Evolutionary conservation across 768 basidiomycete genomes (phyloP).

Genomic region (Chlorophyllum brunneum): DNA sequence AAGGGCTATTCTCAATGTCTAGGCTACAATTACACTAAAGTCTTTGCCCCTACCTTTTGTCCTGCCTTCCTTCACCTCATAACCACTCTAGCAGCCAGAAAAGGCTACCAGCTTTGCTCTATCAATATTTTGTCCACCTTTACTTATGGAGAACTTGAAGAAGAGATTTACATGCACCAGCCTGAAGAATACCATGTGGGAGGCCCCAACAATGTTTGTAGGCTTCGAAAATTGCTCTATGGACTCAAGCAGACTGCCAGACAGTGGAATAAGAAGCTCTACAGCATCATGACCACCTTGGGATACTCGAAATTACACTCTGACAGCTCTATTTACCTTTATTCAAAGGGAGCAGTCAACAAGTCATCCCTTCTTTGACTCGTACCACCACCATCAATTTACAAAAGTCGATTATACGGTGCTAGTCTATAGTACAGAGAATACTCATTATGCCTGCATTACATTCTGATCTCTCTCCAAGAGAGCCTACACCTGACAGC

Average conservation of each 20-base stretch:
- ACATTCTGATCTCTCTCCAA: too few relatives aligned
- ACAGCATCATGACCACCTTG: constrained; percentile 15
- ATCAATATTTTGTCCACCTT: not conserved
- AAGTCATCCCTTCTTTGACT: too few relatives aligned
- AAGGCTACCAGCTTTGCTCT: constrained; percentile 18
- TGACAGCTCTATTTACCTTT: constrained; percentile 16
- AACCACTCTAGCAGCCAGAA: constrained; percentile 19
- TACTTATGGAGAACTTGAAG: constrained; percentile 8
- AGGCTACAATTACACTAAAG: constrained; percentile 29
- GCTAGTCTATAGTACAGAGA: too few relatives aligned
- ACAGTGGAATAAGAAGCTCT: constrained; percentile 32
- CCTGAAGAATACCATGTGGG: constrained; percentile 23
- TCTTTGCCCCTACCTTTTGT: constrained; percentile 2
- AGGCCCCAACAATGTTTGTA: constrained; percentile 16
- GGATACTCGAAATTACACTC: constrained; percentile 21
- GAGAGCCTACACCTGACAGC: too few relatives aligned
- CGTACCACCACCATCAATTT: too few relatives aligned
- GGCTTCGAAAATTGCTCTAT: constrained; percentile 33
- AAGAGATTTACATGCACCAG: constrained; percentile 19
- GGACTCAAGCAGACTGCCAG: constrained; percentile 38
- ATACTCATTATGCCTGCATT: too few relatives aligned
- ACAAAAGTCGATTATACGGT: too few relatives aligned
- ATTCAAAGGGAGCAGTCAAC: too few relatives aligned
- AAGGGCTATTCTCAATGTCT: constrained; percentile 33
- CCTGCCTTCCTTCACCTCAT: not conserved